Evolutionary conservation across 192 early-diverging fungal genomes (phyloP).

Genomic region (Gryganskiella cystojenkinii): DNA sequence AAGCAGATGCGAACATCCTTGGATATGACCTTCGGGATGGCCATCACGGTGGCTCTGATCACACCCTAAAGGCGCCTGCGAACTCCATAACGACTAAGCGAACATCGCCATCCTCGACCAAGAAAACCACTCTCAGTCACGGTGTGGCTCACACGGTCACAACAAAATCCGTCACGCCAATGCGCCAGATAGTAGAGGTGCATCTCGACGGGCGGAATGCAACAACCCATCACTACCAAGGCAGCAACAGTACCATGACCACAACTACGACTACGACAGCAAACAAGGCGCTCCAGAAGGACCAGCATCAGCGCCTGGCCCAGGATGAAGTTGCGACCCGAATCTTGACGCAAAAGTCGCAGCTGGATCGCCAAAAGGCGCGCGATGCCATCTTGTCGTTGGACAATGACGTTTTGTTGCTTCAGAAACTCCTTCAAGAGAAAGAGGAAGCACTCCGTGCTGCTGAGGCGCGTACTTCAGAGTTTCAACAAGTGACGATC

Average conservation of each 20-base stretch:
- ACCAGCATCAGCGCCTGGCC: neutral
- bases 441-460: conserved; percentile 27
- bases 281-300: neutral
- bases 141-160: neutral
- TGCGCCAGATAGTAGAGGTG: conserved; percentile 2
- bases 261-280: conserved; percentile 13
- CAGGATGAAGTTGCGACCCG: neutral
- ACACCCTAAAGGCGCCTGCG: no score
- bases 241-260: conserved; percentile 8
- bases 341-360: conserved; percentile 18
- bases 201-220: neutral
- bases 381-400: conserved; percentile 26
- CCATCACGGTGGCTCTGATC: no score
- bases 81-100: neutral
- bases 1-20: no score
- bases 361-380: conserved; percentile 19
- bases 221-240: conserved; percentile 3
- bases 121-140: neutral
- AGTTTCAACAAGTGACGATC: conserved; percentile 19
- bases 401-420: conserved; percentile 22
- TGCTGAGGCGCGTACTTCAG: conserved; percentile 8
- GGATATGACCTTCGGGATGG: no score
- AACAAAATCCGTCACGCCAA: neutral
- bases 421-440: conserved; percentile 24
- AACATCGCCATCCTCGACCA: neutral